Evolutionary conservation across 164 flowering plant species (phyloP), one percentile per base, ranked within the genome.

Genomic region (Liriodendron chinense): DNA sequence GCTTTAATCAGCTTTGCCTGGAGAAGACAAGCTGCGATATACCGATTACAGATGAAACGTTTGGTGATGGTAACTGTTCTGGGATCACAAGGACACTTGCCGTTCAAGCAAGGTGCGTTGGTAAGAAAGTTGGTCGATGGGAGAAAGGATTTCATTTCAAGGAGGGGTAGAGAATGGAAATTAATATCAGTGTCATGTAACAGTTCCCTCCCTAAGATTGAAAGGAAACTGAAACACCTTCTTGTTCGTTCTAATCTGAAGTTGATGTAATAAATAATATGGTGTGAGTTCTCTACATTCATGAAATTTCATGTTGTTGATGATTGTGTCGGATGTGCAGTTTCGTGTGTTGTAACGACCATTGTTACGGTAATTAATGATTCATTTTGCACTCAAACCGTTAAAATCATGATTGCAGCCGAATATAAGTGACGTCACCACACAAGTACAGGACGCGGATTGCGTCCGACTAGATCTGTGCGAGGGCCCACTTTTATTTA

Each of bases 1-100:
- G 61, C 9, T 70, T 66, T 72, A 64, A 53, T 76, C 89, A 92
- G 98, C 61, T 74, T 47, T 96, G 99, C 84, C 20, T 94, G 76
- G 98, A 97, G 20, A 91, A 89, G 80, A 61, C 23, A 0, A 70
- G 26, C 61, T 93, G 98, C 47, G 20, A 12, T 0, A 68, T 93
- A 8, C 92, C 94, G 3, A 56, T 89, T 0, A 83, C 81, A 25
- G 53, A 73, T 10, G 72, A 23, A 1, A 13, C 72, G 2, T 88
- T 87, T 22, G 80, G 75, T 0, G 87, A 84, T 73, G 78, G 75
- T 20, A 28, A 61, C 2, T 92, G 96, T 49, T 87, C 88, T 0
- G 76, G 79, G 24, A 69, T 78, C 5, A 10, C 64, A 4, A 94
- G 92, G 86, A 72, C 80, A 28, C 83, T 94, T 49, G 97, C 94